These are phyloP conservation scores for Cyathus striatus DNA, from an alignment of 768 basidiomycete genomes.

Conservation along the genomic window DNA sequence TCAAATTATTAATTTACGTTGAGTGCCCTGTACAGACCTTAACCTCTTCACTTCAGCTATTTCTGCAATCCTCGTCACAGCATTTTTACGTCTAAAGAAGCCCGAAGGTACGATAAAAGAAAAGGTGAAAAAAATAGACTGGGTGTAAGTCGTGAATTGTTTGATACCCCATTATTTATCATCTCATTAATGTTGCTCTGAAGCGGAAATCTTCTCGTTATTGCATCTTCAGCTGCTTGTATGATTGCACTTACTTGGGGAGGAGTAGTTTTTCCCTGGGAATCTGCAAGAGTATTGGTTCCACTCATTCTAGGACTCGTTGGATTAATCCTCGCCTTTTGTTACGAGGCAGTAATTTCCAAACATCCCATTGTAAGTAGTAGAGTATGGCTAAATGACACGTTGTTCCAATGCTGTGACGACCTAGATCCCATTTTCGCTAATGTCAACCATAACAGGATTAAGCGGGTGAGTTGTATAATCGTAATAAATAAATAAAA, in stretches of 20 bases:
- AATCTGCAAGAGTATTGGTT: slow-evolving; percentile 28
- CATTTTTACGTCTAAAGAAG: slow-evolving; percentile 23
- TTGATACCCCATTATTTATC: neutral
- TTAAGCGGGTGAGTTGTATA: neutral
- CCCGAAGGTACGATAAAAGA: slow-evolving; percentile 25
- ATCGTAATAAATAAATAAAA: neutral
- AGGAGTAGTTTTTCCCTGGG: slow-evolving; percentile 39
- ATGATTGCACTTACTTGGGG: slow-evolving; percentile 45
- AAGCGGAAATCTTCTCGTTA: slow-evolving; percentile 38
- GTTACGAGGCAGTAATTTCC: slow-evolving; percentile 23
- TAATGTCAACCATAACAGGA: neutral
- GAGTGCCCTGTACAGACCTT: slow-evolving; percentile 20
- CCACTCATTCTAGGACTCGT: slow-evolving; percentile 37
- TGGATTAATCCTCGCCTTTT: slow-evolving; percentile 30
- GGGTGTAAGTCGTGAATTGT: slow-evolving; percentile 24
- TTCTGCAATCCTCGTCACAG: slow-evolving; percentile 18
- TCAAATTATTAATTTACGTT: neutral
- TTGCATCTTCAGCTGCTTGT: slow-evolving; percentile 24
- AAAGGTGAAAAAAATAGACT: slow-evolving; percentile 36
- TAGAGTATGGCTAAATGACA: neutral
- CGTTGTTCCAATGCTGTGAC: neutral
- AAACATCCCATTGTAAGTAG: neutral
- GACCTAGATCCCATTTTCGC: neutral
- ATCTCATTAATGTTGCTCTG: neutral
- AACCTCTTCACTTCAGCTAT: slow-evolving; percentile 30